Evolutionary conservation across 768 basidiomycete genomes (phyloP).

Genomic region (Kwoniella mangroviensis): DNA sequence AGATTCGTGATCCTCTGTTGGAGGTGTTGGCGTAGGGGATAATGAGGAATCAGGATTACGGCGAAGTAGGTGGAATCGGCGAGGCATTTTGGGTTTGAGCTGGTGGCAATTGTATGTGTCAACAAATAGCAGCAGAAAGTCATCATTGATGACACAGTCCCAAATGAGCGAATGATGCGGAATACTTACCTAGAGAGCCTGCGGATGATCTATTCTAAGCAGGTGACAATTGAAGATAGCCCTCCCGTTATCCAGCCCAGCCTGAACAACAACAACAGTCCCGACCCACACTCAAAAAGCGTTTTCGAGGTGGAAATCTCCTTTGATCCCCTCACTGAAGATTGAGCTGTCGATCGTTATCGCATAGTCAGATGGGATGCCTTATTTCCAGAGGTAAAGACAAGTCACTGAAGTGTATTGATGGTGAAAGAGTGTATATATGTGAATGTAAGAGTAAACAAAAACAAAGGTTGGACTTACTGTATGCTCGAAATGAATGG

Average conservation of each 20-base stretch:
- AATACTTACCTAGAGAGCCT: neutral
- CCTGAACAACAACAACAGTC: neutral
- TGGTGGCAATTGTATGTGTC: neutral
- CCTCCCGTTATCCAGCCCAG: neutral
- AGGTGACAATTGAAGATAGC: neutral
- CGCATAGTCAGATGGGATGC: neutral
- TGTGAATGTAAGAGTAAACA: neutral
- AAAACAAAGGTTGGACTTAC: neutral
- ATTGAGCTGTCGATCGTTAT: neutral
- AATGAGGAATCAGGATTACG: neutral
- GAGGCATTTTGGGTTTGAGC: slow-evolving; percentile 5
- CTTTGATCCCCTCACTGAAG: neutral
- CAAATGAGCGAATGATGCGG: too few relatives aligned
- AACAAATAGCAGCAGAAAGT: neutral
- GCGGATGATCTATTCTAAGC: neutral
- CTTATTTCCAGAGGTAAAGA: too few relatives aligned
- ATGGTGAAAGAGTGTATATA: neutral
- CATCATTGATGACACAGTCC: too few relatives aligned
- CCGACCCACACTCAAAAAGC: neutral
- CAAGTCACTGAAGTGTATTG: too few relatives aligned
- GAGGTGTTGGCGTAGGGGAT: neutral
- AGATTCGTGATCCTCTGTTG: neutral
- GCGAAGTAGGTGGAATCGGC: slow-evolving; percentile 1
- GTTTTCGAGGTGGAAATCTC: neutral
- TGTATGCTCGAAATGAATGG: too few relatives aligned